A percentile compares a stretch with the other conserved stretches of the same genome.
phyloP scores from a whole-genome alignment of 139 green algal genomes.

The Micractinium sp. region DNA sequence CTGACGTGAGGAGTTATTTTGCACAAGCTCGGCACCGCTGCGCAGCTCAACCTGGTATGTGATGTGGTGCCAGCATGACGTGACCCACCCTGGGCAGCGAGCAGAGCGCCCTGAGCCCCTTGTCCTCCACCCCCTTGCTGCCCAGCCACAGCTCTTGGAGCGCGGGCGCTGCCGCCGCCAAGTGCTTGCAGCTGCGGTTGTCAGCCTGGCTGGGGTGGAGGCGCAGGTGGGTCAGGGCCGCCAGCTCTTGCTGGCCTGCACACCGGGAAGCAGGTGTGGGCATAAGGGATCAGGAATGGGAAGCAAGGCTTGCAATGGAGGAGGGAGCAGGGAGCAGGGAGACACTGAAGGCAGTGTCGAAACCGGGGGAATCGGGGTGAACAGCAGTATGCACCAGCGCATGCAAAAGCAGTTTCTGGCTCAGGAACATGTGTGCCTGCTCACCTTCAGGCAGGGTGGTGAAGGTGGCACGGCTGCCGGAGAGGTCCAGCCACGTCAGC shows the following conservation, averaged over 20 bases:
- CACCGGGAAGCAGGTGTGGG: neutral
- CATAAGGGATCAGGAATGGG: neutral
- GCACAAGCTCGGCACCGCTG: no score
- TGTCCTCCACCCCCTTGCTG: slow-evolving; percentile 13
- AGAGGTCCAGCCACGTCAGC: neutral
- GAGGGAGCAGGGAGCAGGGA: neutral
- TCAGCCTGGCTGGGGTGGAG: neutral
- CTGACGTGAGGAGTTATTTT: no score
- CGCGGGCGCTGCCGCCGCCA: neutral
- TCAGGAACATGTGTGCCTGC: neutral
- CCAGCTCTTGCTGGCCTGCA: neutral
- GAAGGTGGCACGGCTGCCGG: neutral
- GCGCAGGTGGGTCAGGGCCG: neutral
- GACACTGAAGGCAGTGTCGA: no score
- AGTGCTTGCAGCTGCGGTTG: neutral
- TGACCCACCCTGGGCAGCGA: neutral
- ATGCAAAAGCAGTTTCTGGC: no score
- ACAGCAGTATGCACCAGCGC: neutral
- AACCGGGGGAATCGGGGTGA: neutral
- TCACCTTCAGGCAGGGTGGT: neutral
- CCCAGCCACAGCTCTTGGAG: slow-evolving; percentile 19
- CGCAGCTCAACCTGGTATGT: no score
- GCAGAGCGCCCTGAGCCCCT: neutral
- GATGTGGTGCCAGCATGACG: no score
- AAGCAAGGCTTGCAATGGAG: neutral